Conservation (phyloP, 2,329 filamentous ascomycete species). For the Sporothrix mexicana region DNA sequence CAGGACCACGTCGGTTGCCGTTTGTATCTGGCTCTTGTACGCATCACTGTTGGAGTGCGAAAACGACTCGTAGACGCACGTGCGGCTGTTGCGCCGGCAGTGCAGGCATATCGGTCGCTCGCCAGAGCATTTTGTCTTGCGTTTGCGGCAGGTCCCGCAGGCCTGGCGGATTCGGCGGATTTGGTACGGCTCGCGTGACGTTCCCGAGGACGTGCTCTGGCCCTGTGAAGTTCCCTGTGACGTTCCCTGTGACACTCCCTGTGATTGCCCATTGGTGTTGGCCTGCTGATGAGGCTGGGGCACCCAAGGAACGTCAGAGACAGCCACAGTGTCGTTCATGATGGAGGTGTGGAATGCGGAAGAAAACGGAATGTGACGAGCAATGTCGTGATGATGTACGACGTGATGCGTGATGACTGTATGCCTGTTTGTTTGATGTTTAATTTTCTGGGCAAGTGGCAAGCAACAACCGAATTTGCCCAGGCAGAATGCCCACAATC, state of each 20-base stretch:
- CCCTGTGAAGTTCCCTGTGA: too few relatives aligned
- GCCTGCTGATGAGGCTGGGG: neutral
- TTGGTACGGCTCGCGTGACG: neutral
- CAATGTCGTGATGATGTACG: too few relatives aligned
- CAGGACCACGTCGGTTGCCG: neutral
- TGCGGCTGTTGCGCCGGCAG: neutral
- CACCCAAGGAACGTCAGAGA: neutral
- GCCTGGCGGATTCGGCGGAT: conserved; percentile 1
- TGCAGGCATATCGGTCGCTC: neutral
- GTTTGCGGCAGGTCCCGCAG: neutral
- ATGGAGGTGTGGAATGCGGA: neutral
- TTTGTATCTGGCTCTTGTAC: neutral
- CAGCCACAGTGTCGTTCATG: neutral
- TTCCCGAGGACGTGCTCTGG: too few relatives aligned
- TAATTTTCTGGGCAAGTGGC: too few relatives aligned
- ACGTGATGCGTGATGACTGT: too few relatives aligned
- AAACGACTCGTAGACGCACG: neutral
- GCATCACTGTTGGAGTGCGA: neutral
- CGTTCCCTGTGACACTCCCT: too few relatives aligned
- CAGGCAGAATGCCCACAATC: too few relatives aligned
- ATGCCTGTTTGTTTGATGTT: too few relatives aligned
- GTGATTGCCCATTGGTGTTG: too few relatives aligned
- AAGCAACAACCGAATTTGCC: too few relatives aligned
- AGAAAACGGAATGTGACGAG: too few relatives aligned
- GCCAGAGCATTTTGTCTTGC: conserved; percentile 13